Conservation (phyloP, 1,284 basidiomycete genomes). For the Agaricales sp. region DNA sequence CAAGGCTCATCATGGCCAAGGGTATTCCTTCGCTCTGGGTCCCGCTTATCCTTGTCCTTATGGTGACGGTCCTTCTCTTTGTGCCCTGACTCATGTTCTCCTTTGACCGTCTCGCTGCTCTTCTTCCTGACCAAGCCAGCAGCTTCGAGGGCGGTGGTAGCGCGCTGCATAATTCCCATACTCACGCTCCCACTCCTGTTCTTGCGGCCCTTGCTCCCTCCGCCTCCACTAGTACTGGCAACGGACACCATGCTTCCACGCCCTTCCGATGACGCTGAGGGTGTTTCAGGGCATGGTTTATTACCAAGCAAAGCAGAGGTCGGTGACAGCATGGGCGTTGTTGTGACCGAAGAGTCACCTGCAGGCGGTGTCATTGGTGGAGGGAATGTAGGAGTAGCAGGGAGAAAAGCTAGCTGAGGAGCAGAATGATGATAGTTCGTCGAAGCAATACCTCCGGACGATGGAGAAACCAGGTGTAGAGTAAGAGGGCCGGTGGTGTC, state of each 20-base stretch:
- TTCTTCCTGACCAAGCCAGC: slow-evolving; percentile 75
- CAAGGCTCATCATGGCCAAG: slow-evolving; percentile 46
- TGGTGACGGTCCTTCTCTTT: slow-evolving; percentile 27
- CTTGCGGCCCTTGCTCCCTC: slow-evolving; percentile 48
- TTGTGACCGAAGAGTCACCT: slow-evolving; percentile 24
- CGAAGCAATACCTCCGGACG: not conserved
- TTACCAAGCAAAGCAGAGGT: slow-evolving; percentile 44
- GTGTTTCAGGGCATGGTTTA: slow-evolving; percentile 56
- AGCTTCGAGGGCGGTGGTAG: slow-evolving; percentile 79
- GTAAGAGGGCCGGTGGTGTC: not conserved
- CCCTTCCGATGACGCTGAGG: slow-evolving; percentile 47
- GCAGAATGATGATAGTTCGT: slow-evolving; percentile 19
- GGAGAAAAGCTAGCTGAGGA: slow-evolving; percentile 59
- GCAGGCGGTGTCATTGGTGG: slow-evolving; percentile 41
- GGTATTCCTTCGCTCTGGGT: slow-evolving; percentile 27
- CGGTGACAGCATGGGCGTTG: slow-evolving; percentile 51
- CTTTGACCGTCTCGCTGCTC: slow-evolving; percentile 58
- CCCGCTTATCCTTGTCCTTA: slow-evolving; percentile 30
- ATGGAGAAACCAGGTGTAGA: not conserved
- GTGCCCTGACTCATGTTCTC: slow-evolving; percentile 44
- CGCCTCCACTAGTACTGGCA: slow-evolving; percentile 37
- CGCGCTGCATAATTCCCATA: slow-evolving; percentile 73
- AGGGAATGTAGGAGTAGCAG: slow-evolving; percentile 56
- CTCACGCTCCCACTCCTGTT: slow-evolving; percentile 76
- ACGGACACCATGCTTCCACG: slow-evolving; percentile 20